Percentiles rank a stretch among this genome's conserved stretches.
phyloP scores from a whole-genome alignment of 208 protist genomes.

The Trypanosoma avium region DNA sequence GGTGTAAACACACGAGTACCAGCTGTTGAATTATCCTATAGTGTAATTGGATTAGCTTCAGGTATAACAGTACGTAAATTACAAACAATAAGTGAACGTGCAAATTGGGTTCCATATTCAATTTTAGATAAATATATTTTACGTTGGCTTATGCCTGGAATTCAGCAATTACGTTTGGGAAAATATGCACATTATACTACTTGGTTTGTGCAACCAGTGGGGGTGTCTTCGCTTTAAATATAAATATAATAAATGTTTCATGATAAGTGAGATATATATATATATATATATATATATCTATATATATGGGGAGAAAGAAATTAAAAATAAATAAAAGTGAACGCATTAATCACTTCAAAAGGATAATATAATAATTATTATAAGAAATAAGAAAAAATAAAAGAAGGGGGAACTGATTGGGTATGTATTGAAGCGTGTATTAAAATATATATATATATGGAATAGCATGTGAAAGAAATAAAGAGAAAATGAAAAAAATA shows the following conservation, averaged over 20 bases:
- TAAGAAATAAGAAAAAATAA: conserved; percentile 20
- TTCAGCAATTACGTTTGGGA: conserved; percentile 52
- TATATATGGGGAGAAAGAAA: too few species aligned
- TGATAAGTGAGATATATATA: too few species aligned
- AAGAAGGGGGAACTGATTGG: background rate
- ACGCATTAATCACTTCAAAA: too few species aligned
- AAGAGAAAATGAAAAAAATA: background rate
- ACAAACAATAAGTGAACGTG: conserved; percentile 58
- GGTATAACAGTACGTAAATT: conserved; percentile 66
- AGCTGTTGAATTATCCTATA: conserved; percentile 59
- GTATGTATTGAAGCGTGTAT: too few species aligned
- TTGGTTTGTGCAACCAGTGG: conserved; percentile 73
- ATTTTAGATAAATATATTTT: conserved; percentile 49
- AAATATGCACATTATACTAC: conserved; percentile 82
- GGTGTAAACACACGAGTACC: conserved; percentile 33
- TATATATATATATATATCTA: too few species aligned
- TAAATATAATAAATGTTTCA: too few species aligned
- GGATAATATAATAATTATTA: too few species aligned
- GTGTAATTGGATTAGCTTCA: conserved; percentile 53
- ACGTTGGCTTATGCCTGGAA: conserved; percentile 33
- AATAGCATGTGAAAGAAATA: conserved; percentile 3
- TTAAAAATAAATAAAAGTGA: too few species aligned
- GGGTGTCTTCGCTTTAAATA: conserved; percentile 34
- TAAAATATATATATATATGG: too few species aligned
- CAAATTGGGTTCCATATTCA: conserved; percentile 64